Evolutionary conservation across 2,329 filamentous ascomycete species (phyloP).

Genomic region (Fusarium hostae): DNA sequence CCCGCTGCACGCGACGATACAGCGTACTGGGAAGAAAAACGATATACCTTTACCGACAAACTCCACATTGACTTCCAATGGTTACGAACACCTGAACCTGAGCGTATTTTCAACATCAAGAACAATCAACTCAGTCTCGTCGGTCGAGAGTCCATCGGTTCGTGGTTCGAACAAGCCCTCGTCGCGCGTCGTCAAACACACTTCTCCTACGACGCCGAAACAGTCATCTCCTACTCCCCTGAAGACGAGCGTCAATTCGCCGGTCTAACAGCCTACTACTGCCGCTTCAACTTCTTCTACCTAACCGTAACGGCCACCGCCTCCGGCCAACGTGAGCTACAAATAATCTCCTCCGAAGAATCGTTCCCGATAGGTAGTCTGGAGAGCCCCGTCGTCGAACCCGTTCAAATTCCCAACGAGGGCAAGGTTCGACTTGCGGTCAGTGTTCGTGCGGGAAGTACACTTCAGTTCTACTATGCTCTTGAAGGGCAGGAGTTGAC

Average conservation of each 20-base stretch:
- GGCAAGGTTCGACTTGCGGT: slow-evolving; percentile 66
- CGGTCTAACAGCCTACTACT: slow-evolving; percentile 71
- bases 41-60: slow-evolving; percentile 58
- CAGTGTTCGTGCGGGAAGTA: slow-evolving; percentile 58
- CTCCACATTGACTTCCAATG: slow-evolving; percentile 67
- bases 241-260: slow-evolving; percentile 70
- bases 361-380: slow-evolving; percentile 66
- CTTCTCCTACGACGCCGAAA: slow-evolving; percentile 71
- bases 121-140: slow-evolving; percentile 57
- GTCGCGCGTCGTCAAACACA: slow-evolving; percentile 66
- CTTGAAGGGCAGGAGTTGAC: slow-evolving; percentile 58
- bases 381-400: slow-evolving; percentile 53
- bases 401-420: slow-evolving; percentile 62
- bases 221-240: slow-evolving; percentile 63
- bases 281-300: slow-evolving; percentile 73
- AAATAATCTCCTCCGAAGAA: slow-evolving; percentile 66
- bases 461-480: slow-evolving; percentile 68
- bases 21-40: slow-evolving; percentile 61
- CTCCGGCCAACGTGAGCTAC: slow-evolving; percentile 66
- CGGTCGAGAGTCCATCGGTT: slow-evolving; percentile 65
- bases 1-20: slow-evolving; percentile 60
- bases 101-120: slow-evolving; percentile 60
- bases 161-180: slow-evolving; percentile 69
- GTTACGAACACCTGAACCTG: slow-evolving; percentile 65
- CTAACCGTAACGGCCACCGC: slow-evolving; percentile 67